phyloP scores from a whole-genome alignment of 208 protist genomes.

The Giardia duodenalis region DNA sequence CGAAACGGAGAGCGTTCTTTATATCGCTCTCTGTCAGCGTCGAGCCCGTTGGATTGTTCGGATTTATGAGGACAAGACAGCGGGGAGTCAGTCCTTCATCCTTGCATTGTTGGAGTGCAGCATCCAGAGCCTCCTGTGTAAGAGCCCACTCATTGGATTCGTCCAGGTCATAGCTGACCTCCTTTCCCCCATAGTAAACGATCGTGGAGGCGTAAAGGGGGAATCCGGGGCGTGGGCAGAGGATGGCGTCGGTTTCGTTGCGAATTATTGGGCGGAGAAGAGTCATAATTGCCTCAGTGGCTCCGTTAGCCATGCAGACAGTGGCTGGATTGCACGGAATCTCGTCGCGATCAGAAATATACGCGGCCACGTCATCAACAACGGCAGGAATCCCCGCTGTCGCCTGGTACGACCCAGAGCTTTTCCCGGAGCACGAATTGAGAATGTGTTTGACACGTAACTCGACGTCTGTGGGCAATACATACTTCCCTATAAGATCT shows the following conservation, averaged over 20 bases:
- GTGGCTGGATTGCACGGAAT: slow-evolving; percentile 43
- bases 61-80: slow-evolving; percentile 90
- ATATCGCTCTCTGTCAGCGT: slow-evolving; percentile 61
- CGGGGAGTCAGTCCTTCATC: slow-evolving; percentile 56
- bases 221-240: slow-evolving; percentile 96
- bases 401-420: slow-evolving; percentile 45
- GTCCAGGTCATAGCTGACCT: slow-evolving; percentile 75
- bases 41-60: slow-evolving; percentile 90
- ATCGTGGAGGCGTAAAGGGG: slow-evolving; percentile 92
- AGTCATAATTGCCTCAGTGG: slow-evolving; percentile 65
- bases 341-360: slow-evolving; percentile 76
- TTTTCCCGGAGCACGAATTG: slow-evolving; percentile 42
- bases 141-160: slow-evolving; percentile 73
- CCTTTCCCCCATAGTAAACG: slow-evolving; percentile 64
- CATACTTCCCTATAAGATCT: slow-evolving; percentile 49
- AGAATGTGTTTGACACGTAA: slow-evolving; percentile 35
- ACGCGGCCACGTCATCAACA: slow-evolving; percentile 60
- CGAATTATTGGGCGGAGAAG: slow-evolving; percentile 59
- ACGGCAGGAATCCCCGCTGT: slow-evolving; percentile 54
- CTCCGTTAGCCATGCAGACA: slow-evolving; percentile 88
- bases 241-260: slow-evolving; percentile 44
- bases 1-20: slow-evolving; percentile 60
- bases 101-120: slow-evolving; percentile 45
- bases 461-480: background rate
- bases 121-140: slow-evolving; percentile 53